Evolutionary conservation across 139 green algal species (phyloP).

Genomic region (Coccomyxa sp.): DNA sequence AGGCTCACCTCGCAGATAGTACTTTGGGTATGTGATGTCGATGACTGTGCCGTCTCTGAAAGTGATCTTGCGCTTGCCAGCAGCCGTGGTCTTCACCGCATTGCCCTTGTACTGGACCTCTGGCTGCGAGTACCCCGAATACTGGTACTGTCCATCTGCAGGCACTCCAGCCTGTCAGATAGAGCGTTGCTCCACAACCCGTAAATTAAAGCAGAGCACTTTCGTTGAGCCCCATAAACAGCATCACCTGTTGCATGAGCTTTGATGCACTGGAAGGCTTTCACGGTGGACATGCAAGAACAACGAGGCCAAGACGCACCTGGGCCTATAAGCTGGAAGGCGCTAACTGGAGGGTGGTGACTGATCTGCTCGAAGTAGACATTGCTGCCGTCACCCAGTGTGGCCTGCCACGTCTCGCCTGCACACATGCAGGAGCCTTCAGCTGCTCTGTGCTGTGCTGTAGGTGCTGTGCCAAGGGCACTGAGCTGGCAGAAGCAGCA

Average conservation of each 20-base stretch:
- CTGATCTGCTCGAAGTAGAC: conserved; percentile 82
- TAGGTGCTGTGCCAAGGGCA: too few species aligned
- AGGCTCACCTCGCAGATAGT: conserved; percentile 47
- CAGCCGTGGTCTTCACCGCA: conserved; percentile 66
- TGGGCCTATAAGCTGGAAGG: conserved; percentile 72
- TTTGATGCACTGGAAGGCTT: background rate
- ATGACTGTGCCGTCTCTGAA: conserved; percentile 67
- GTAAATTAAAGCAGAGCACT: too few species aligned
- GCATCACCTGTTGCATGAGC: background rate
- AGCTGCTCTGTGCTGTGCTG: too few species aligned
- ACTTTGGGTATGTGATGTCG: conserved; percentile 61
- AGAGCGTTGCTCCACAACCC: too few species aligned
- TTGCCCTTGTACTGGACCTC: conserved; percentile 63
- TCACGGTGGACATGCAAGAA: background rate
- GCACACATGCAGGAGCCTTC: too few species aligned
- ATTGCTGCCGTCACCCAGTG: conserved; percentile 46
- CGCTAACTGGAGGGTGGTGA: conserved; percentile 67
- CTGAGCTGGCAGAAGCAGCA: too few species aligned
- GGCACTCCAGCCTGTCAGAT: too few species aligned
- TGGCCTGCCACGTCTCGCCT: conserved; percentile 8
- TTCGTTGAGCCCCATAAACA: too few species aligned
- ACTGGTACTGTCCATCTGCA: conserved; percentile 46
- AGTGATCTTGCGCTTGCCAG: conserved; percentile 52
- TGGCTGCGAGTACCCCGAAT: conserved; percentile 66
- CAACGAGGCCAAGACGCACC: conserved; percentile 15